Conservation (phyloP, 163 green algal genomes). For the Coccomyxa subellipsoidea region DNA sequence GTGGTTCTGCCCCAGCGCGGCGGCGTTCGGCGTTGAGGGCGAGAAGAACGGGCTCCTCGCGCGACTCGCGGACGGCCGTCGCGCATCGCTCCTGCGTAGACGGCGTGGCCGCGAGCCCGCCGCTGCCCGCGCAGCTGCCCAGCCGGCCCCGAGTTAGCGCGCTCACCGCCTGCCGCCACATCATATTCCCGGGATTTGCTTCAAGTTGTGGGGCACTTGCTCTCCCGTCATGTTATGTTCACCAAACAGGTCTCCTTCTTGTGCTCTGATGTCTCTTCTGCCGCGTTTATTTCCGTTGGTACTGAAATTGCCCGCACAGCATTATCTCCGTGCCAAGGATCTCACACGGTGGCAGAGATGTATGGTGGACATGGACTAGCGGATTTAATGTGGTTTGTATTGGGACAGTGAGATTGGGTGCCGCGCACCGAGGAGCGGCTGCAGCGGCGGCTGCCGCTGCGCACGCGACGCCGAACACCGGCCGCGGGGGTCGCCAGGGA, state of each 20-base stretch:
- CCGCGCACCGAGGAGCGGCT: neutral
- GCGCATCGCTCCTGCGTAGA: neutral
- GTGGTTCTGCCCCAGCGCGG: conserved; percentile 15
- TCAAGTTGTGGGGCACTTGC: no score
- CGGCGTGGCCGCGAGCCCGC: neutral
- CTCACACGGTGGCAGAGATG: no score
- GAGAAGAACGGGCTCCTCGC: conserved; percentile 37
- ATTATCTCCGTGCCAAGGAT: no score
- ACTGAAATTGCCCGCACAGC: no score
- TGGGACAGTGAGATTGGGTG: no score
- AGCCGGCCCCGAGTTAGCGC: neutral
- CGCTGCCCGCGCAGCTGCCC: neutral
- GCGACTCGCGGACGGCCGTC: neutral
- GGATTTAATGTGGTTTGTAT: no score
- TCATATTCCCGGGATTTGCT: no score
- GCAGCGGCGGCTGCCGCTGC: neutral
- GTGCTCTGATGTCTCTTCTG: no score
- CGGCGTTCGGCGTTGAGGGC: conserved; percentile 43
- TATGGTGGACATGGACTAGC: no score
- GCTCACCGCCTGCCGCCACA: neutral
- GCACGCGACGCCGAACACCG: neutral
- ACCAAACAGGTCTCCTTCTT: no score
- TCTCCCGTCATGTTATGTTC: no score
- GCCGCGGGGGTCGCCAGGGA: conserved; percentile 23
- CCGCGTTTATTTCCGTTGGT: no score